Evolutionary conservation across 768 basidiomycete species (phyloP).

Genomic region (Russula brevipes): DNA sequence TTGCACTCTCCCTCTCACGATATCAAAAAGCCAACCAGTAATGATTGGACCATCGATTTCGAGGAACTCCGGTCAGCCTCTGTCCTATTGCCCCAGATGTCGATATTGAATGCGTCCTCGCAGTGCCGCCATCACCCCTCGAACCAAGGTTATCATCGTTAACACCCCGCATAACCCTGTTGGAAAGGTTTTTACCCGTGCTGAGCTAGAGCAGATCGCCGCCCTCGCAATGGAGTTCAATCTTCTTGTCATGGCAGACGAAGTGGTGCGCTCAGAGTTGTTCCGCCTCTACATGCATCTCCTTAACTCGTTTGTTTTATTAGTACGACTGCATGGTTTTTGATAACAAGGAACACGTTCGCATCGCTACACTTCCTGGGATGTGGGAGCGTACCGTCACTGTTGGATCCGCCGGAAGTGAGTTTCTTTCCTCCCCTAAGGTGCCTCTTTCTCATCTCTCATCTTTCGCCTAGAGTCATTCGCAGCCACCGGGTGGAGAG

Average conservation of each 20-base stretch:
- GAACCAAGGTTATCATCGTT: conserved; percentile 90
- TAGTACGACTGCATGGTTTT: conserved; percentile 94
- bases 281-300: neutral
- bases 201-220: conserved; percentile 83
- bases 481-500: conserved; percentile 94
- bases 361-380: conserved; percentile 90
- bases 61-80: conserved; percentile 70
- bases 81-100: neutral
- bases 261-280: conserved; percentile 67
- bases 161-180: conserved; percentile 98
- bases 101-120: conserved; percentile 7
- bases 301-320: neutral
- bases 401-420: conserved; percentile 92
- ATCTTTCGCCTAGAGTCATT: conserved; percentile 65
- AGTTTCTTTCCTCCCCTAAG: conserved; percentile 23
- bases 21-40: conserved; percentile 47
- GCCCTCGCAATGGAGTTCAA: conserved; percentile 87
- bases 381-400: conserved; percentile 99
- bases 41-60: conserved; percentile 87
- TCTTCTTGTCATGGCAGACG: conserved; percentile 88
- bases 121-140: conserved; percentile 77
- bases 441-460: neutral
- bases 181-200: conserved; percentile 89
- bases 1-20: conserved; percentile 73
- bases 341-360: conserved; percentile 81